Conservation (phyloP, 2,329 filamentous ascomycete genomes). For the Endoconidiophora polonica region DNA sequence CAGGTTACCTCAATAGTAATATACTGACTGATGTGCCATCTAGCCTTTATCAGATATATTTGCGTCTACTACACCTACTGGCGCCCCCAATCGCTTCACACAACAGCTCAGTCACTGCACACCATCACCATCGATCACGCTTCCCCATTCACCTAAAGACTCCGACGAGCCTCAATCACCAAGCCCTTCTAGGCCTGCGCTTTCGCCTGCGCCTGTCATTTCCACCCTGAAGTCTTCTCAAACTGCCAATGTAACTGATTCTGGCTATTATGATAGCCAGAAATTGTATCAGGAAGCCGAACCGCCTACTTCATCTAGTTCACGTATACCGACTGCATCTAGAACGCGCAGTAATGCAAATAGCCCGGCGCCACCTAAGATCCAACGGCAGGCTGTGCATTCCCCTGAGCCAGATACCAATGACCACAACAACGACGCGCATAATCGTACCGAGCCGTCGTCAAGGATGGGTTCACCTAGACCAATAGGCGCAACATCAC, state of each 20-base stretch:
- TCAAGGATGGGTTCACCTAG: slow-evolving; percentile 5
- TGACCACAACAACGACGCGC: neutral
- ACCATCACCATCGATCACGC: slow-evolving; percentile 27
- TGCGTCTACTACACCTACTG: slow-evolving; percentile 33
- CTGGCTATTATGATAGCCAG: slow-evolving; percentile 57
- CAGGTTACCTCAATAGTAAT: neutral
- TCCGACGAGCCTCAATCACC: slow-evolving; percentile 10
- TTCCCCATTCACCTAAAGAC: neutral
- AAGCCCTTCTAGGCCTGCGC: slow-evolving; percentile 3
- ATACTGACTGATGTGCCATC: neutral
- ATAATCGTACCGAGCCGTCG: neutral
- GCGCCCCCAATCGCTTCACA: slow-evolving; percentile 36
- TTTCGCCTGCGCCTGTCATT: slow-evolving; percentile 1
- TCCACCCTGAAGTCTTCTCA: neutral
- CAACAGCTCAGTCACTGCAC: slow-evolving; percentile 29
- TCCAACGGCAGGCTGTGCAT: neutral
- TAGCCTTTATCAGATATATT: slow-evolving; percentile 46
- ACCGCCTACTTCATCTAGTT: neutral
- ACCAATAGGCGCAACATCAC: slow-evolving; percentile 1
- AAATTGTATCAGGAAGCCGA: slow-evolving; percentile 5
- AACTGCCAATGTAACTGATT: slow-evolving; percentile 27
- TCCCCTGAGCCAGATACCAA: neutral
- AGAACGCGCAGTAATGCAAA: neutral
- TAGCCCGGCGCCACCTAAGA: neutral
- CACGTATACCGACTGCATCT: neutral